Conservation (phyloP, 441 rosid genomes). For the Gossypium laxum region DNA sequence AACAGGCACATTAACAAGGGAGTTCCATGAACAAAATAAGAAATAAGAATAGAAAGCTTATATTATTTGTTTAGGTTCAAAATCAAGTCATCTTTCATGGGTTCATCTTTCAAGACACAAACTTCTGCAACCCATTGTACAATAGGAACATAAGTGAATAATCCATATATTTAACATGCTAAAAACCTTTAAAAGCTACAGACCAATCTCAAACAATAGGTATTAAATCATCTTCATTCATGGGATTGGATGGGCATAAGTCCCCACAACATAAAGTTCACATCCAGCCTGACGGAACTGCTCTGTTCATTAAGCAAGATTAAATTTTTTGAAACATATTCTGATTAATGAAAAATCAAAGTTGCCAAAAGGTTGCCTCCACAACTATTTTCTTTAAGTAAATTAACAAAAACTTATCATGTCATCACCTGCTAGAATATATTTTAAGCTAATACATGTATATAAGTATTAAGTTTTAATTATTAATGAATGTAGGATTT, state of each 20-base stretch:
- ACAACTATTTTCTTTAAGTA: background rate
- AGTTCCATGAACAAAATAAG: constrained; percentile 8
- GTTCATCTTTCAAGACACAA: background rate
- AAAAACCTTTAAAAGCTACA: constrained; percentile 5
- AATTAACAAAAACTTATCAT: background rate
- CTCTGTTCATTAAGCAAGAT: background rate
- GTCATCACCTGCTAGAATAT: background rate
- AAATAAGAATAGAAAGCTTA: constrained; percentile 1
- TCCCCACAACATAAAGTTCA: background rate
- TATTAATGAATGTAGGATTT: background rate
- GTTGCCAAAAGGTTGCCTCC: background rate
- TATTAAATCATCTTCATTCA: background rate
- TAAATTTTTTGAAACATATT: background rate
- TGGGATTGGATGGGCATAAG: background rate
- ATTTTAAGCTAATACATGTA: background rate
- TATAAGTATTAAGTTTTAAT: background rate
- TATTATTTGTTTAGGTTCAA: background rate
- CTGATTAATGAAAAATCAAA: background rate
- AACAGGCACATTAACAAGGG: constrained; percentile 13
- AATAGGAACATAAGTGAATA: background rate
- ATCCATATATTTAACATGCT: background rate
- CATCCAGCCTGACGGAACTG: background rate
- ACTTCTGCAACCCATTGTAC: background rate
- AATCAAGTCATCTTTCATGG: background rate
- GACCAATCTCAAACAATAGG: background rate